Evolutionary conservation across 371 early-diverging fungal genomes (phyloP).

Genomic region (Rhizopus stolonifer): DNA sequence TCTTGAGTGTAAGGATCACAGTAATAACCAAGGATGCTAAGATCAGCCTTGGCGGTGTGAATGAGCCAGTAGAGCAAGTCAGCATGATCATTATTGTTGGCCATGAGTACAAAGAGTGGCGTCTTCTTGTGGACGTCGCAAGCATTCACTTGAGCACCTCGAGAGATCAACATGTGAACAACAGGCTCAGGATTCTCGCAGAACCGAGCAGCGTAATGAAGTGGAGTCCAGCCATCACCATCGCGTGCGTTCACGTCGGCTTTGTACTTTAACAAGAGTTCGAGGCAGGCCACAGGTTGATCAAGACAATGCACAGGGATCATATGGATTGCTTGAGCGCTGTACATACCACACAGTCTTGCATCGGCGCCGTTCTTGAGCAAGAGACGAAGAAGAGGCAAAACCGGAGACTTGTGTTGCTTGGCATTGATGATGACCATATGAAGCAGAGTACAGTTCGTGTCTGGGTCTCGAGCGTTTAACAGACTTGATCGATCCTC

Average conservation of each 20-base stretch:
- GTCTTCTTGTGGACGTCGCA: slow-evolving; percentile 31
- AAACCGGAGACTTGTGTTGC: slow-evolving; percentile 14
- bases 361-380: slow-evolving; percentile 54
- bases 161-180: slow-evolving; percentile 23
- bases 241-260: slow-evolving; percentile 62
- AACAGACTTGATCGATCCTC: slow-evolving; percentile 23
- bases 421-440: slow-evolving; percentile 30
- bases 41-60: slow-evolving; percentile 16
- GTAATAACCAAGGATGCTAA: slow-evolving; percentile 19
- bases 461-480: slow-evolving; percentile 52
- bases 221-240: slow-evolving; percentile 73
- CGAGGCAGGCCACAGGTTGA: slow-evolving; percentile 37
- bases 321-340: slow-evolving; percentile 42
- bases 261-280: slow-evolving; percentile 29
- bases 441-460: slow-evolving; percentile 49
- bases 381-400: slow-evolving; percentile 32
- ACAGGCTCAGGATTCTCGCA: slow-evolving; percentile 35
- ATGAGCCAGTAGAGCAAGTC: slow-evolving; percentile 22
- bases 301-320: slow-evolving; percentile 29
- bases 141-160: slow-evolving; percentile 54
- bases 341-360: slow-evolving; percentile 39
- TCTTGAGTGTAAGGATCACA: slow-evolving; percentile 8
- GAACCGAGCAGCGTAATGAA: slow-evolving; percentile 70
- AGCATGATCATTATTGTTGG: slow-evolving; percentile 19
- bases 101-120: slow-evolving; percentile 37